Evolutionary conservation across 257 asterid genomes (phyloP).

Genomic region (Linaria vulgaris): DNA sequence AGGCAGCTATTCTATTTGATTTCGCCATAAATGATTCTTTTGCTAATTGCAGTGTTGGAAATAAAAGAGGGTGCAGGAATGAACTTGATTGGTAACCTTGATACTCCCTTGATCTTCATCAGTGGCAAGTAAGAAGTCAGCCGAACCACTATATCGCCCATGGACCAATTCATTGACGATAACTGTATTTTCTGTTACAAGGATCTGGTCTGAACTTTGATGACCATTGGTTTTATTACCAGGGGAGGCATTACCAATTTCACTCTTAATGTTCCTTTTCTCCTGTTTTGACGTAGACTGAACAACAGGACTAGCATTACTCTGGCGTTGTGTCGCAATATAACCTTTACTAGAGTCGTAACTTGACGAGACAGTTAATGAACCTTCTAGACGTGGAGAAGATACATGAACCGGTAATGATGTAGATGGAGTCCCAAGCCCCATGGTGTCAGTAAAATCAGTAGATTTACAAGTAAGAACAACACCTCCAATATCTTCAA

Average conservation of each 20-base stretch:
- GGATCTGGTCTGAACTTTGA: conserved; percentile 49
- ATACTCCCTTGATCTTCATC: conserved; percentile 36
- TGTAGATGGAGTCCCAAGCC: conserved; percentile 47
- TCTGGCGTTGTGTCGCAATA: not conserved
- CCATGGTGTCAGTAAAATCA: conserved; percentile 57
- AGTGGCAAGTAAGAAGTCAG: conserved; percentile 32
- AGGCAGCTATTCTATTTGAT: not conserved
- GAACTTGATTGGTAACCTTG: conserved; percentile 42
- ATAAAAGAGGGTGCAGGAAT: not conserved
- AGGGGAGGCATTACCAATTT: not conserved
- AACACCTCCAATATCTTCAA: conserved; percentile 77
- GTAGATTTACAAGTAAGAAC: conserved; percentile 56
- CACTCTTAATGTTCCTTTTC: not conserved
- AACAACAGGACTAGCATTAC: not conserved
- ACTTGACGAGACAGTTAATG: not conserved
- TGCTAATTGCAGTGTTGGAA: not conserved
- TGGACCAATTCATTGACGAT: conserved; percentile 88
- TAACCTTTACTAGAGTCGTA: not conserved
- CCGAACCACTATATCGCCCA: conserved; percentile 53
- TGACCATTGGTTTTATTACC: conserved; percentile 1
- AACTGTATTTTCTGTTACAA: conserved; percentile 67
- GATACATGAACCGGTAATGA: conserved; percentile 35
- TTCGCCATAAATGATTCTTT: not conserved
- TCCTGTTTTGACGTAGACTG: not conserved
- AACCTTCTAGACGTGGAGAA: conserved; percentile 30